phyloP scores from a whole-genome alignment of 495 filamentous ascomycete species.

The Xylaria bambusicola region DNA sequence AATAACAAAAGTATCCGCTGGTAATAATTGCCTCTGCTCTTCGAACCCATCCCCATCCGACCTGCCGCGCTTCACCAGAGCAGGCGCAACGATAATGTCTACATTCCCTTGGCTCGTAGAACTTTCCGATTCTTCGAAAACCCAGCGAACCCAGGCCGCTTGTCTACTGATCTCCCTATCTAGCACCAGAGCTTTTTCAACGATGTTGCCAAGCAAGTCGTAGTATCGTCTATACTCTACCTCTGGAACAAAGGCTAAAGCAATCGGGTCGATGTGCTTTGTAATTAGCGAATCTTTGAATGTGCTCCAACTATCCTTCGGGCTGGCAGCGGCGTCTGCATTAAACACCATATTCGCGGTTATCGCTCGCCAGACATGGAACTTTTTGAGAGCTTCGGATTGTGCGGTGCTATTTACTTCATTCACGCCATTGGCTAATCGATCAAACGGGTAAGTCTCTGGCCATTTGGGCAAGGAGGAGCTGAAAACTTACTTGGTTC shows the following conservation, averaged over 20 bases:
- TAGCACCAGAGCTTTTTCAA: background rate
- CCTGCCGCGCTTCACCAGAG: background rate
- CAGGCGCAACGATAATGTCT: background rate
- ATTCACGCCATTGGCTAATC: background rate
- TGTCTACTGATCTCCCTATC: conserved; percentile 2
- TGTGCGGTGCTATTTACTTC: background rate
- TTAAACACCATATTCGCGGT: conserved; percentile 1
- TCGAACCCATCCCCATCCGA: background rate
- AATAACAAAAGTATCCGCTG: background rate
- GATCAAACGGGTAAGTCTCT: background rate
- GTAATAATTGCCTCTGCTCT: background rate
- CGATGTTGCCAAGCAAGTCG: background rate
- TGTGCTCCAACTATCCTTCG: background rate
- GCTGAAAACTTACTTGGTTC: background rate
- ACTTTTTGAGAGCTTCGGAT: background rate
- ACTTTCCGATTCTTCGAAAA: background rate
- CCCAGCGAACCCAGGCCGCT: background rate
- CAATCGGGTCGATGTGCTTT: background rate
- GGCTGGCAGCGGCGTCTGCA: background rate
- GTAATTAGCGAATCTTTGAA: background rate
- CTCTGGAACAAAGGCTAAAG: background rate
- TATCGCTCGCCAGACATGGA: background rate
- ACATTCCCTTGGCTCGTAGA: background rate
- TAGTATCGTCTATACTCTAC: background rate
- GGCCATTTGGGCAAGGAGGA: background rate